A percentile compares a stretch with the other conserved stretches of the same genome.
These are phyloP conservation scores for Solanum hybrid DNA, from an alignment of 305 asterid species.

Conservation along the genomic window DNA sequence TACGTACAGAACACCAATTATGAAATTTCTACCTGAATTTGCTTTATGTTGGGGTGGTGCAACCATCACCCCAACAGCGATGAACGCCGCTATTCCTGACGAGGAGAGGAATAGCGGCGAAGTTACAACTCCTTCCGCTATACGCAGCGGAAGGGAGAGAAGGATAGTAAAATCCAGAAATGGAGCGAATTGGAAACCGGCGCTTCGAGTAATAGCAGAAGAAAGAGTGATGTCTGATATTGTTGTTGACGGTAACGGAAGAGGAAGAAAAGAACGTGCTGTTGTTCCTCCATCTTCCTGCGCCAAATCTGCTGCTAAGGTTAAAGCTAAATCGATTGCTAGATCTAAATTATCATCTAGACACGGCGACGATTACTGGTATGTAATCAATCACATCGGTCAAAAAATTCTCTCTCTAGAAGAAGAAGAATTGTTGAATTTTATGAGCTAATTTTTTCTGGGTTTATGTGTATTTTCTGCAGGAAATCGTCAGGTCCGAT, in stretches of 20 bases:
- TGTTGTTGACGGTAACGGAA: background rate
- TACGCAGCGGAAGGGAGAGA: background rate
- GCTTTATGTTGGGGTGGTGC: conserved; percentile 15
- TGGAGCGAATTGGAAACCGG: conserved; percentile 13
- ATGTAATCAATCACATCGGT: background rate
- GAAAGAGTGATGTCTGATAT: background rate
- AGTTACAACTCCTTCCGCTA: background rate
- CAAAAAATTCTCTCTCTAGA: background rate
- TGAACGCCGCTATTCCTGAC: background rate
- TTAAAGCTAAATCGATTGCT: conserved; percentile 8
- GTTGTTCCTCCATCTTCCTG: background rate
- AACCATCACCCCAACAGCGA: background rate
- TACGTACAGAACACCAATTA: background rate
- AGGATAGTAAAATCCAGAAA: background rate
- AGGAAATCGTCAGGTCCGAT: conserved; percentile 15
- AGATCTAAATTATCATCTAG: background rate
- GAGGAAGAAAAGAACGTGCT: background rate
- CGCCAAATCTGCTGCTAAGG: background rate
- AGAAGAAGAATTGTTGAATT: background rate
- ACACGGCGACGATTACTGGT: conserved; percentile 12
- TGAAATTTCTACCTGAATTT: conserved; percentile 11
- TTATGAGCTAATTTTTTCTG: background rate
- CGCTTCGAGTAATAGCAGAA: conserved; percentile 12
- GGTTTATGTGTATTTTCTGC: background rate
- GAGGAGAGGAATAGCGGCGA: background rate